Evolutionary conservation across 2,329 filamentous ascomycete genomes (phyloP).

Genomic region (Arachnopeziza araneosa): DNA sequence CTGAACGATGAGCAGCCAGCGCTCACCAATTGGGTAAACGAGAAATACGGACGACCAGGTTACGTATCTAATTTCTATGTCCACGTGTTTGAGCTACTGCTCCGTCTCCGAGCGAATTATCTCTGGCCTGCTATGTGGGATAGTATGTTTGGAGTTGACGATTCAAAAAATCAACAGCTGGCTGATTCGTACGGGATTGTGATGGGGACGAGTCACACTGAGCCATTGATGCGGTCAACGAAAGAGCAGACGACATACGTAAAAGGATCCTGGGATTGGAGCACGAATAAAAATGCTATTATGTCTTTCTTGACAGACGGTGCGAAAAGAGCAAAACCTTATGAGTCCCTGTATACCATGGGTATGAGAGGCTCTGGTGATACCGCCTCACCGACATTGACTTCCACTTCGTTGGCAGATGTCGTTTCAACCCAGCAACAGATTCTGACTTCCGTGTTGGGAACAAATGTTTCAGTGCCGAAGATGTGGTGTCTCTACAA

Average conservation of each 20-base stretch:
- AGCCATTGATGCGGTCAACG: constrained; percentile 59
- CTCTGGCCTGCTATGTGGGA: constrained; percentile 69
- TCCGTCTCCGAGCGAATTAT: constrained; percentile 67
- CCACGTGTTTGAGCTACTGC: constrained; percentile 64
- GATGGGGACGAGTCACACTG: constrained; percentile 65
- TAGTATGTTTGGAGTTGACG: constrained; percentile 65
- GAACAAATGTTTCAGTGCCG: constrained; percentile 40
- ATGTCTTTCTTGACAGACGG: constrained; percentile 63
- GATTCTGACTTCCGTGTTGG: constrained; percentile 47
- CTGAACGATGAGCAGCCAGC: constrained; percentile 53
- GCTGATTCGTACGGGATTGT: constrained; percentile 67
- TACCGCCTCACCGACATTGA: constrained; percentile 48
- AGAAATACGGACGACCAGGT: constrained; percentile 33
- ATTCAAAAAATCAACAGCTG: constrained; percentile 57
- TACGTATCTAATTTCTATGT: constrained; percentile 47
- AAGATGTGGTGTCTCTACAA: constrained; percentile 70
- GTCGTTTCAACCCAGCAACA: constrained; percentile 54
- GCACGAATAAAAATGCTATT: constrained; percentile 61
- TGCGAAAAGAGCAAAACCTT: constrained; percentile 57
- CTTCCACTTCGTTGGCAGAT: constrained; percentile 50
- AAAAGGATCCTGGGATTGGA: constrained; percentile 60
- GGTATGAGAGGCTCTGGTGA: constrained; percentile 66
- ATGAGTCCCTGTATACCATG: constrained; percentile 59
- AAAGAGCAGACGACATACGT: constrained; percentile 46
- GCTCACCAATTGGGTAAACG: constrained; percentile 54